Base-by-base conservation (phyloP, 495 filamentous ascomycete species). In the Mytilinidion resinicola region DNA sequence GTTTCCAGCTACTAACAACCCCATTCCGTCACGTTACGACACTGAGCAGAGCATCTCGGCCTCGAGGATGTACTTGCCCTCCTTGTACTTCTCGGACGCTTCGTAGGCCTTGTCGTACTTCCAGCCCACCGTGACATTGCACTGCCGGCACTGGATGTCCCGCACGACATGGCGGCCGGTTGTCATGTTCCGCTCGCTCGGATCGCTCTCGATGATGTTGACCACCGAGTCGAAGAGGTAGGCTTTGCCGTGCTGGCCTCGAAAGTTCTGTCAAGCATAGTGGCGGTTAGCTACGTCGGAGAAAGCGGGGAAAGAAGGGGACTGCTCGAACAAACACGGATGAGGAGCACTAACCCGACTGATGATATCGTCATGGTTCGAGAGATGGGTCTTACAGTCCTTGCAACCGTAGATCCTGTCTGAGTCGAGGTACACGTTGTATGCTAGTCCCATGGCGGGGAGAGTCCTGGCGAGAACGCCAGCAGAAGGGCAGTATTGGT, bases 31-130 rank as follows among this genome's bases (percentile, higher is more conserved):
- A 30, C 36, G 42, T 66, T 51, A 72, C 19, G 59, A 71, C 50
- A 96, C 90, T 51, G 82, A 81, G 66, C 87, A 91, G 39, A 98
- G 78, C 56, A 97, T 72, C 76, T 96, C 92, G 39, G 88, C 89
- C 77, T 98, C 93, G 58, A 98, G 79, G 53, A 98, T 98, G 69
- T 87, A 98, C 74, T 96, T 96, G 41, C 90, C 91, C 76, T 98
- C 93, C 77, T 98, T 98, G 74, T 98, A 98, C 76, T 96, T 96
- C 81, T 98, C 92, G 57, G 76, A 82, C 46, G 74, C 66, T 80
- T 98, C 93, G 68, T 85, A 96, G 33, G 93, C 93, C 74, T 95
- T 95, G 73, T 98, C 93, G 75, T 98, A 98, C 75, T 96, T 98
- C 93, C 93, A 98, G 21, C 93, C 93, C 53, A 98, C 93, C 49